Evolutionary conservation across 345 rosid species (phyloP), one percentile per base, ranked within the genome.

Genomic region (Turritis glabra): DNA sequence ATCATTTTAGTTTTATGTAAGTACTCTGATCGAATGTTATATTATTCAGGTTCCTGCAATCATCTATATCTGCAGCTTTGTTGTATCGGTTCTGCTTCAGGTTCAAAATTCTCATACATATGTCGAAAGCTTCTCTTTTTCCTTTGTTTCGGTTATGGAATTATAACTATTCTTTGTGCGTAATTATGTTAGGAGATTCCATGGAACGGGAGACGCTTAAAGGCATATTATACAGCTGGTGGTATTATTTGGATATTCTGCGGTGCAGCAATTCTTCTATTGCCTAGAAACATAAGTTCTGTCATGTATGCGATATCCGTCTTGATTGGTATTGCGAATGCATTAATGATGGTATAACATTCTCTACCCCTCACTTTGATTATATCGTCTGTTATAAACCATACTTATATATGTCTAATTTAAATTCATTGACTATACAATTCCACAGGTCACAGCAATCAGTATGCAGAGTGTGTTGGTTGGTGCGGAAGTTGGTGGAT

Each of bases 391-490:
- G 37, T 59, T 29, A 3, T 46, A 46, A 41, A 65, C 58, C 30
- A 33, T 56, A 14, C 18, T 52, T 33, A 38, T 17, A 12, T 5
- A 32, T 66, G 32, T 29, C 14, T 40, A 9, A 10, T 13, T 23
- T 2, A 25, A 0, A 48, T 25, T 7, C 33, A 25, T 27, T 15
- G 51, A 1, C 9, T 13, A 46, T 46, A 46, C 33, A 47, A 47
- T 3, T 68, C 63, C 19, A 75, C 73, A 92, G 95, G 97, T 91
- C 47, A 91, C 97, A 46, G 92, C 91, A 48, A 85, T 91, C 67
- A 89, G 98, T 85, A 84, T 94, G 98, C 97, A 94, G 66, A 91
- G 87, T 73, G 87, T 87, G 59, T 85, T 94, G 65, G 87, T 91
- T 35, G 97, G 97, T 66, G 75, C 84, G 32, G 96, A 88, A 84